These are phyloP conservation scores for Globisporangium yorkense DNA, from an alignment of 352 stramenopile species.

Conservation along the genomic window DNA sequence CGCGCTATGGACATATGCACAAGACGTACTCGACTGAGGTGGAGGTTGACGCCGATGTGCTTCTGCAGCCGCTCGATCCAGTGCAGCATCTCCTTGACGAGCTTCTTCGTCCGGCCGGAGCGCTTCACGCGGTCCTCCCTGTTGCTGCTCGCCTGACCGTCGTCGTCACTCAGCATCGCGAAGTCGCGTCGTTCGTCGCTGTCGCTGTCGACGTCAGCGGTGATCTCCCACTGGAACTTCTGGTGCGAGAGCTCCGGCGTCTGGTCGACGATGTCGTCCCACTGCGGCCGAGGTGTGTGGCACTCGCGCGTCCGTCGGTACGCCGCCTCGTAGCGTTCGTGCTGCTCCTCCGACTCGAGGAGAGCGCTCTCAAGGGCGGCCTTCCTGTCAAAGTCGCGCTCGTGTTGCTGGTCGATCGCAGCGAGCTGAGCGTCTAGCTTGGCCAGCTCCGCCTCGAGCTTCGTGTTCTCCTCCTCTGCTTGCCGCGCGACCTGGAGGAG, in stretches of 20 bases:
- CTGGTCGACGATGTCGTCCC: slow-evolving; percentile 48
- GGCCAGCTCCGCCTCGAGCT: slow-evolving; percentile 35
- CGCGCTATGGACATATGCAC: neutral
- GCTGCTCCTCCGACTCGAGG: slow-evolving; percentile 16
- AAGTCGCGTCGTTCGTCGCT: neutral
- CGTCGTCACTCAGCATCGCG: neutral
- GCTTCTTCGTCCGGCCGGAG: slow-evolving; percentile 24
- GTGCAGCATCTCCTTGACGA: slow-evolving; percentile 70
- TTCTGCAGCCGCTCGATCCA: slow-evolving; percentile 81
- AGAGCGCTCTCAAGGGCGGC: slow-evolving; percentile 15
- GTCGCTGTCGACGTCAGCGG: slow-evolving; percentile 12
- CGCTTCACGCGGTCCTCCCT: neutral
- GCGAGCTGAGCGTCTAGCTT: slow-evolving; percentile 27
- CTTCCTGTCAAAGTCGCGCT: slow-evolving; percentile 24
- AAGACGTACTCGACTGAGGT: slow-evolving; percentile 53
- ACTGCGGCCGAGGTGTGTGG: slow-evolving; percentile 63
- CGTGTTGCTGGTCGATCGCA: slow-evolving; percentile 32
- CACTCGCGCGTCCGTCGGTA: slow-evolving; percentile 33
- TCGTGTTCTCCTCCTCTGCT: slow-evolving; percentile 32
- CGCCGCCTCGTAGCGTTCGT: slow-evolving; percentile 20
- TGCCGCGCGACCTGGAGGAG: slow-evolving; percentile 21
- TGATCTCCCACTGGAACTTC: slow-evolving; percentile 48
- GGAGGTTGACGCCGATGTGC: slow-evolving; percentile 69
- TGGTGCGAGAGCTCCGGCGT: slow-evolving; percentile 61
- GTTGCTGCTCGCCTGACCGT: neutral